Percentiles rank a stretch among this genome's conserved stretches.
Evolutionary conservation across 208 protist genomes (phyloP).

Genomic region (Crithidia expoeki): DNA sequence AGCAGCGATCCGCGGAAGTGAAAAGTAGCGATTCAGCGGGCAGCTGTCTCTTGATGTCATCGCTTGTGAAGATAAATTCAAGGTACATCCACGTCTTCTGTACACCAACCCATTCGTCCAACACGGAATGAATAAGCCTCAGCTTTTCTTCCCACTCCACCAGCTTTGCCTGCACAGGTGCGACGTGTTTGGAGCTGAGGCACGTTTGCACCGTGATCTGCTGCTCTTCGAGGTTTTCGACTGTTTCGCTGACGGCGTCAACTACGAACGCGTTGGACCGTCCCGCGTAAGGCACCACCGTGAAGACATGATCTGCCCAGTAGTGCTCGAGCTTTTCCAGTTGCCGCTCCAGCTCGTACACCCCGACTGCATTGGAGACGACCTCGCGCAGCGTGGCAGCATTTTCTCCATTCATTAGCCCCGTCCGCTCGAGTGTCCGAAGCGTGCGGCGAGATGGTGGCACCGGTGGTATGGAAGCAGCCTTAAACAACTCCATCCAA

Average conservation of each 20-base stretch:
- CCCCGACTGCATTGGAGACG: conserved; percentile 85
- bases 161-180: conserved; percentile 60
- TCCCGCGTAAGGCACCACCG: conserved; percentile 71
- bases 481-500: conserved; percentile 81
- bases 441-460: conserved; percentile 57
- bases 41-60: conserved; percentile 96
- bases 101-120: conserved; percentile 93
- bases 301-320: conserved; percentile 73
- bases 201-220: conserved; percentile 89
- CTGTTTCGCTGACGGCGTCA: conserved; percentile 80
- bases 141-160: conserved; percentile 88
- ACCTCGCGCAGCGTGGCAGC: conserved; percentile 70
- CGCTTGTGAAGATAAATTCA: conserved; percentile 97
- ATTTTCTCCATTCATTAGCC: conserved; percentile 53
- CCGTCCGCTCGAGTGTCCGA: conserved; percentile 36
- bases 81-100: conserved; percentile 98
- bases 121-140: conserved; percentile 71
- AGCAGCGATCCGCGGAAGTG: conserved; percentile 87
- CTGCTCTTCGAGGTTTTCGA: conserved; percentile 90
- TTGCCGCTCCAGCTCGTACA: conserved; percentile 86
- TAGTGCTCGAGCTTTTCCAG: conserved; percentile 82
- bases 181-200: conserved; percentile 81
- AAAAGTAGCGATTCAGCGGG: conserved; percentile 91
- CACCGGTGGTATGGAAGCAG: conserved; percentile 42
- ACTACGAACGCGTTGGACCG: conserved; percentile 85